Evolutionary conservation across 768 basidiomycete genomes (phyloP).

Genomic region (Trichaptum fuscoviolaceum): DNA sequence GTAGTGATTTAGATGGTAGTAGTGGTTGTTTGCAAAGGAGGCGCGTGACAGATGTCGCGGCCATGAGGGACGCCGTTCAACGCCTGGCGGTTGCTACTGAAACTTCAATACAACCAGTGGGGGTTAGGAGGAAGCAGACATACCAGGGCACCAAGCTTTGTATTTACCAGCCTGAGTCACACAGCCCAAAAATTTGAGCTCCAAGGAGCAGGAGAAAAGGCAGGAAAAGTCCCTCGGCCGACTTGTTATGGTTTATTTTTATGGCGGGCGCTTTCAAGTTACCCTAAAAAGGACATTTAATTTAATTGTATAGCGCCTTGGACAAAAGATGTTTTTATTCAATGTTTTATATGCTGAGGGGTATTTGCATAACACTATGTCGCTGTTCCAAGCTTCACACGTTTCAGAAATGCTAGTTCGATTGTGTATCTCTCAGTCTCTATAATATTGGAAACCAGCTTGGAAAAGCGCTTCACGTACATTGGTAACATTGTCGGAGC

Average conservation of each 20-base stretch:
- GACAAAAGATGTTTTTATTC: no score
- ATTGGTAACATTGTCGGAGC: no score
- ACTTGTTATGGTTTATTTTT: background rate
- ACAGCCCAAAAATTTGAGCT: background rate
- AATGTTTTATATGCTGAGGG: no score
- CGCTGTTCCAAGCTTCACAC: no score
- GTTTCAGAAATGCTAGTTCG: no score
- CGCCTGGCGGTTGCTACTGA: background rate
- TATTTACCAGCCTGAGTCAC: slow-evolving; percentile 1
- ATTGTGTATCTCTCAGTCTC: no score
- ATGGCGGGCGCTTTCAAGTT: background rate
- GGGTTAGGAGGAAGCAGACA: background rate
- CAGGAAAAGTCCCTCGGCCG: background rate
- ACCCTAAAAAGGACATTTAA: background rate
- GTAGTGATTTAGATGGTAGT: background rate
- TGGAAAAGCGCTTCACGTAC: no score
- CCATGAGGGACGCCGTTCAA: background rate
- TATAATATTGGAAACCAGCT: no score
- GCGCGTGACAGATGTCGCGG: background rate
- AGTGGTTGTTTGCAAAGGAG: background rate
- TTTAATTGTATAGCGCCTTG: background rate
- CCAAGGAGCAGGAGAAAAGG: background rate
- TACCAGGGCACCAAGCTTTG: background rate
- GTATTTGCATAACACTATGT: no score
- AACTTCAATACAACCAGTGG: background rate